Evolutionary conservation across 306 rosid genomes (phyloP).

Genomic region (Ziziphus jujuba): DNA sequence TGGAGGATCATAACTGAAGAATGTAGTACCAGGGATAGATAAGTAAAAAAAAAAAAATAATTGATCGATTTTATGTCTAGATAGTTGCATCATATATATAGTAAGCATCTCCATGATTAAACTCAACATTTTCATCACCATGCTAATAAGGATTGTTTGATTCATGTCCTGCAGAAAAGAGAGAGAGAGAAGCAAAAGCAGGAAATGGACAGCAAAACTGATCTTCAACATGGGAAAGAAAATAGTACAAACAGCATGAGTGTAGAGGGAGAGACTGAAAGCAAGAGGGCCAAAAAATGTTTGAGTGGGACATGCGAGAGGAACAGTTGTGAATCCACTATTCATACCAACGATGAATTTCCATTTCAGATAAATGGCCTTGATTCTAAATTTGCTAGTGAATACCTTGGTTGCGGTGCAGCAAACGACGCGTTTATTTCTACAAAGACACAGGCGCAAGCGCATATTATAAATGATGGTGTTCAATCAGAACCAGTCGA

Average conservation of each 20-base stretch:
- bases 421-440: neutral
- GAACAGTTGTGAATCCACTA: neutral
- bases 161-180: constrained; percentile 10
- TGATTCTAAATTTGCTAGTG: neutral
- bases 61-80: too few relatives aligned
- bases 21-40: too few relatives aligned
- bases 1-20: too few relatives aligned
- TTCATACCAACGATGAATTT: neutral
- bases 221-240: neutral
- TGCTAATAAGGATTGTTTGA: neutral
- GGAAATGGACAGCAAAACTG: constrained; percentile 1
- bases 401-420: neutral
- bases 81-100: too few relatives aligned
- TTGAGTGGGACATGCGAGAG: neutral
- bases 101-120: neutral
- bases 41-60: too few relatives aligned
- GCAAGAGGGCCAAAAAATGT: constrained; percentile 8
- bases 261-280: constrained; percentile 1
- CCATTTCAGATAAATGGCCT: neutral
- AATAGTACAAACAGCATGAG: neutral
- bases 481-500: neutral
- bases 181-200: neutral
- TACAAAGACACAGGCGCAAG: neutral
- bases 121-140: neutral
- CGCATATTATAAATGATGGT: neutral